These are phyloP conservation scores for Chamaenerion angustifolium DNA, from an alignment of 345 rosid species.

Conservation along the genomic window DNA sequence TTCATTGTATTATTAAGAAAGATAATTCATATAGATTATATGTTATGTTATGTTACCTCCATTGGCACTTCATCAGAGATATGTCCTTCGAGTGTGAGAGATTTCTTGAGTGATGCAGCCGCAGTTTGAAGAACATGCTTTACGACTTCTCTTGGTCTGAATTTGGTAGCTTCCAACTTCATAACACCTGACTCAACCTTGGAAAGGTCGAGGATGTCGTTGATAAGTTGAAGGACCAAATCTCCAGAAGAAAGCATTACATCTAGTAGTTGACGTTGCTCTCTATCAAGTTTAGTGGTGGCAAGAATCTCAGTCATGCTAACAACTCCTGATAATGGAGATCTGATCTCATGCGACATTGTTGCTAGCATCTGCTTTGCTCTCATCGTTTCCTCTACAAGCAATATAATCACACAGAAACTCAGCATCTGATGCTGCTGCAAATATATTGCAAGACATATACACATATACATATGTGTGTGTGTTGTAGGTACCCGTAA, in stretches of 20 bases:
- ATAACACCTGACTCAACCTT: conserved; percentile 98
- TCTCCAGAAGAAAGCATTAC: conserved; percentile 98
- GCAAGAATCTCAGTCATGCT: conserved; percentile 96
- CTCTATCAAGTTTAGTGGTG: conserved; percentile 53
- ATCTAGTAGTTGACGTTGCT: conserved; percentile 61
- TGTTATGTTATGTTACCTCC: conserved; percentile 21
- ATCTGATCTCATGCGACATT: conserved; percentile 97
- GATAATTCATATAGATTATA: not conserved
- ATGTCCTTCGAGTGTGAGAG: conserved; percentile 68
- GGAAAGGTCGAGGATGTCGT: conserved; percentile 94
- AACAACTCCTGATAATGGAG: conserved; percentile 85
- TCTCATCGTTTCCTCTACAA: conserved; percentile 95
- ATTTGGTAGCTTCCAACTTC: conserved; percentile 92
- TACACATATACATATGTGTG: no score
- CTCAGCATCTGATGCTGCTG: no score
- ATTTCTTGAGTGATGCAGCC: conserved; percentile 74
- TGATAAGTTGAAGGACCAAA: conserved; percentile 82
- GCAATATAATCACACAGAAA: no score
- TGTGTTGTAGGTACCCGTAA: conserved; percentile 44
- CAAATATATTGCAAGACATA: no score
- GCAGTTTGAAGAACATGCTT: conserved; percentile 94
- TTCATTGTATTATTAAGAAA: not conserved
- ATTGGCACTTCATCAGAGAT: conserved; percentile 81
- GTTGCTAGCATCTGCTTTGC: conserved; percentile 96
- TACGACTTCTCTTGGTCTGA: conserved; percentile 85